Base-by-base conservation (phyloP, 139 green algal species). In the Pseudopediastrum boryanum region DNA sequence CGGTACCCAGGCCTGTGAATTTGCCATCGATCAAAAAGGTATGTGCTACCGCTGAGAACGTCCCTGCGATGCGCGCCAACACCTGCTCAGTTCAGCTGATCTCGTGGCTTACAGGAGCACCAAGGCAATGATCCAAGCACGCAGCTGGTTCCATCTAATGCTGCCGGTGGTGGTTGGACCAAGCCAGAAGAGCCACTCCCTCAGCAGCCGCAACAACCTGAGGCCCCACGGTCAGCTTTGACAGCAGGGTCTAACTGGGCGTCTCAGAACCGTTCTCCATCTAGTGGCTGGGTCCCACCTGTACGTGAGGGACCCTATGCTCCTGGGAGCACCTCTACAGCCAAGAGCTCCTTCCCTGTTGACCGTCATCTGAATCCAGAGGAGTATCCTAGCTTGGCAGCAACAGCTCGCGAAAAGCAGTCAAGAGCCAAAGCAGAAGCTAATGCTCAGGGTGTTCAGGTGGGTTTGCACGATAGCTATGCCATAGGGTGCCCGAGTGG, bases 21-120 rank as follows among this genome's bases (percentile, higher is more conserved):
- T 83, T 96, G 1, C 91, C 92, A 0, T 95, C 91, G 2, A 85
- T 94, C 21, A 92, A 91, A 75, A 95, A 95, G 88, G 91, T 91
- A 51, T 2, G 83, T 6, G 7, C 38, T 46, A 36, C 54, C 19
- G 27, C 16, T 10, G 13, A 29, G 43, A 42, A 29, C 23, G 16
- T 8, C 44, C 16, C 27, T 27, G 61, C 61, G 19, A 9, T 13
- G 9, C 5, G 16, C n/a, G 61, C 61, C 6, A 13, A 33, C 6
- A 10, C 19, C 56, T 39, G 5, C 8, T 9, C 19, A 36, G 44
- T 16, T 54, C 4, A 35, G 1, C n/a, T 7, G 52, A 42, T 39
- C 31, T 44, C 29, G 38, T 1, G 8, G 4, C 44, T 50, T 72
- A 66, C 82, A 95, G 91, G 92, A 96, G 67, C 90, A 96, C 66